These are phyloP conservation scores for Phaffia tasmanica DNA, from an alignment of 768 basidiomycete species.

Conservation along the genomic window DNA sequence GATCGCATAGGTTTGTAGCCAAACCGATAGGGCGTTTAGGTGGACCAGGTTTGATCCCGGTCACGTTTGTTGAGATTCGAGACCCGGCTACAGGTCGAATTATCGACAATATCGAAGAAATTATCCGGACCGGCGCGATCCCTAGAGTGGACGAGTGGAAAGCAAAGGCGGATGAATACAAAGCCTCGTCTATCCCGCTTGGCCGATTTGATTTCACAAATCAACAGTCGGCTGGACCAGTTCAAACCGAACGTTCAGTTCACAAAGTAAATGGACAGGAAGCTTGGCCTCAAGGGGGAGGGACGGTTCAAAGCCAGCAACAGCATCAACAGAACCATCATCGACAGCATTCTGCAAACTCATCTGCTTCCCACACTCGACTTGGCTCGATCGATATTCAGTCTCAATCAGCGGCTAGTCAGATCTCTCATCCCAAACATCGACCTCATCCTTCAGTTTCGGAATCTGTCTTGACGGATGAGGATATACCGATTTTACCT, in stretches of 20 bases:
- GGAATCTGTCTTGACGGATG: neutral
- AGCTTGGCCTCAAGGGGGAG: neutral
- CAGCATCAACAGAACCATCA: neutral
- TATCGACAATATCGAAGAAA: slow-evolving; percentile 57
- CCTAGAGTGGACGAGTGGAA: slow-evolving; percentile 99
- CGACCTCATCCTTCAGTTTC: neutral
- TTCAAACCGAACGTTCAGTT: neutral
- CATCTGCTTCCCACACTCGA: no score
- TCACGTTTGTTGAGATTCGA: slow-evolving; percentile 90
- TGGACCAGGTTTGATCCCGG: slow-evolving; percentile 91
- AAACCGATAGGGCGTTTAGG: slow-evolving; percentile 93
- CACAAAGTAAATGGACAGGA: neutral
- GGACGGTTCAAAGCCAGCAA: neutral
- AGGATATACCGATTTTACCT: slow-evolving; percentile 27
- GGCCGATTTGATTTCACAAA: slow-evolving; percentile 66
- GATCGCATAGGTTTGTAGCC: slow-evolving; percentile 59
- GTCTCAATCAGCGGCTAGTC: neutral
- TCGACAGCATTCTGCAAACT: no score
- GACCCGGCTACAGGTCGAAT: slow-evolving; percentile 77
- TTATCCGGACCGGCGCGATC: slow-evolving; percentile 77
- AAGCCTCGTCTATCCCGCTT: slow-evolving; percentile 86
- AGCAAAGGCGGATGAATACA: slow-evolving; percentile 84
- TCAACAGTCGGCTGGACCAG: slow-evolving; percentile 27
- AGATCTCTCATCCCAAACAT: neutral
- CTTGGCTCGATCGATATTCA: neutral